Evolutionary conservation across 768 basidiomycete species (phyloP), one percentile per base, ranked within the genome.

Genomic region (Cystobasidium tubakii): DNA sequence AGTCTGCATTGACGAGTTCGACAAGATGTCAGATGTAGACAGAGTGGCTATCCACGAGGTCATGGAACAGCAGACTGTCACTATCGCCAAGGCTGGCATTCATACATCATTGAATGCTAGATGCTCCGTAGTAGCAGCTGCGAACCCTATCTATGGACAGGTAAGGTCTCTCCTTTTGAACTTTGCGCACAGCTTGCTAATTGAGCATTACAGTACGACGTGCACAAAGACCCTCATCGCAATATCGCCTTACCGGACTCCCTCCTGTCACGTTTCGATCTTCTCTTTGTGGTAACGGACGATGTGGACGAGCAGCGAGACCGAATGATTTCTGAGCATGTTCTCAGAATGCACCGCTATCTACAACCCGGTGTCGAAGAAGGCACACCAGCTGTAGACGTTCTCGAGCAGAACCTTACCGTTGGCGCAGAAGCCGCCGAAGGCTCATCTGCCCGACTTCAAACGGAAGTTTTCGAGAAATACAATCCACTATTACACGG

Each of bases 21-120:
- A 99, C 86, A 99, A 99, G 82, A 98, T 99, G 96, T 94, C 92
- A 31, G 96, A 99, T 80, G 86, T 98, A 77, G 96, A 99, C 83
- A 88, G 96, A 77, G 95, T 98, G 23, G 95, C 96, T 39, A 99
- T 99, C 79, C 96, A 99, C 83, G 96, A 99, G 86, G 96, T 98
- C 80, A 99, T 99, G 96, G 96, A 98, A 81, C 95, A 97, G 81
- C 96, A 99, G 81, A 99, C 96, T 0, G 95, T 99, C 60, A 98
- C 96, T 10, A 99, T 99, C 76, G 96, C 96, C 62, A 99, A 99
- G 80, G 96, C 96, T 15, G 96, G 96, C 73, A 99, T 99, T 77
- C 96, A 98, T 80, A 99, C 96, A 0, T 93, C 90, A 80, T 85
- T 99, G 78, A 99, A 99, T 81, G 96, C 96, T 3, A 87, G 96